A percentile compares a stretch with the other conserved stretches of the same genome.
These are phyloP conservation scores for Aspergillus versicolor DNA, from an alignment of 2,329 filamentous ascomycete genomes.

Conservation along the genomic window DNA sequence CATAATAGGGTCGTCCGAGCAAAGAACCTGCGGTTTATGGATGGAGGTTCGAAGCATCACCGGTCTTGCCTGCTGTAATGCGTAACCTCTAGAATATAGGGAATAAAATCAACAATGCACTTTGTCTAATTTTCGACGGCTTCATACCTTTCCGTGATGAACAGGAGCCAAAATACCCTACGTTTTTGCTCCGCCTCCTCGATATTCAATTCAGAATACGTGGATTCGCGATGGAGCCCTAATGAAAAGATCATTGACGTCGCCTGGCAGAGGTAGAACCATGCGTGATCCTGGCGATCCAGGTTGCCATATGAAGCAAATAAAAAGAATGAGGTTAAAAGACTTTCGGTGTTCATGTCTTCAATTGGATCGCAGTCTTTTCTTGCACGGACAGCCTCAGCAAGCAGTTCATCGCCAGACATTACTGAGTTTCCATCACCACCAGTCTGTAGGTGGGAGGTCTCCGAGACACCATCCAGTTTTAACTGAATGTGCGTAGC, in stretches of 20 bases:
- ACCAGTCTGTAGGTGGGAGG: conserved; percentile 42
- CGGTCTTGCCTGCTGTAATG: conserved; percentile 67
- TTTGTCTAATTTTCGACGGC: conserved; percentile 12
- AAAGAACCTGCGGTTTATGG: conserved; percentile 59
- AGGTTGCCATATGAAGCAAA: conserved; percentile 71
- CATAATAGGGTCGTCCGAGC: conserved; percentile 54
- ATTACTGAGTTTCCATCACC: conserved; percentile 59
- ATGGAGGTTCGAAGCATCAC: conserved; percentile 69
- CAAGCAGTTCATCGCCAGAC: conserved; percentile 65
- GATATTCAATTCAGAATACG: conserved; percentile 49
- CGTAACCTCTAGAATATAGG: conserved; percentile 58
- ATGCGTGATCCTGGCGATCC: conserved; percentile 72
- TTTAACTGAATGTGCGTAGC: conserved; percentile 48
- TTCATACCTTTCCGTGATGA: conserved; percentile 65
- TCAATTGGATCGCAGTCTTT: conserved; percentile 42
- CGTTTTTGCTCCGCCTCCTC: conserved; percentile 64
- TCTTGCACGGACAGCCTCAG: conserved; percentile 57
- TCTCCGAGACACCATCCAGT: conserved; percentile 32
- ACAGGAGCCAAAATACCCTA: conserved; percentile 71
- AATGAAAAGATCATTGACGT: conserved; percentile 60
- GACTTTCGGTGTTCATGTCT: conserved; percentile 38
- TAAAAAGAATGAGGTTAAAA: conserved; percentile 74
- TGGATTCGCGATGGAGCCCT: conserved; percentile 44
- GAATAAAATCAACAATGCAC: not conserved
- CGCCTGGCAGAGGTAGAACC: conserved; percentile 76